Evolutionary conservation across 139 green algal species (phyloP).

Genomic region (Chlorella sorokiniana): DNA sequence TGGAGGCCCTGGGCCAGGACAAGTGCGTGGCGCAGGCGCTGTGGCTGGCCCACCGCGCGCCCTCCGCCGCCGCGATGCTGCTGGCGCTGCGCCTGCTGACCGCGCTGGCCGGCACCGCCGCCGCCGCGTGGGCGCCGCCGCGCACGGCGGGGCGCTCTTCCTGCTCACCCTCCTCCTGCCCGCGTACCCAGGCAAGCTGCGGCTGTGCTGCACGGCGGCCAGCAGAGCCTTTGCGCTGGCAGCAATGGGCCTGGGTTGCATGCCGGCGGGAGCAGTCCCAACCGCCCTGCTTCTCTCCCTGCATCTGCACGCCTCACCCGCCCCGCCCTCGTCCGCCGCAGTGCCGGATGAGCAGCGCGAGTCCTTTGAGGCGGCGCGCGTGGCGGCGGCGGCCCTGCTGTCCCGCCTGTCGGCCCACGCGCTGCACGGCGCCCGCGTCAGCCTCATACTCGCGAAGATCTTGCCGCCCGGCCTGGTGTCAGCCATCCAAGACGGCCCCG

Average conservation of each 20-base stretch:
- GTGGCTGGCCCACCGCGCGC: slow-evolving; percentile 69
- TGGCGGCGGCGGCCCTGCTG: slow-evolving; percentile 70
- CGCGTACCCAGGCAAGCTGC: slow-evolving; percentile 2
- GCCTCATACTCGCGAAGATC: slow-evolving; percentile 47
- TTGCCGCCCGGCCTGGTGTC: slow-evolving; percentile 83
- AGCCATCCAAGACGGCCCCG: slow-evolving; percentile 58
- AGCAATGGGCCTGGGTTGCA: not conserved
- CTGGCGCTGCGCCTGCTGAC: slow-evolving; percentile 70
- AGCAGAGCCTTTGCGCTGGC: too few relatives aligned
- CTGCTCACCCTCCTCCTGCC: slow-evolving; percentile 79
- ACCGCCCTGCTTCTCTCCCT: not conserved
- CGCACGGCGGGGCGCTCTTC: slow-evolving; percentile 75
- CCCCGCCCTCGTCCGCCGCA: not conserved
- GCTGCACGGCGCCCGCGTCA: slow-evolving; percentile 71
- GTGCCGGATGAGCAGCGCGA: slow-evolving; percentile 3
- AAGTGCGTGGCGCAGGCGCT: slow-evolving; percentile 48
- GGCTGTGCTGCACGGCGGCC: not conserved
- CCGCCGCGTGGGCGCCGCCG: slow-evolving; percentile 57
- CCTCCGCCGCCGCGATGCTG: slow-evolving; percentile 43
- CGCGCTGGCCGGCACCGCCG: slow-evolving; percentile 45
- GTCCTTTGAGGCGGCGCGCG: slow-evolving; percentile 35
- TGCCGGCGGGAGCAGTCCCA: not conserved
- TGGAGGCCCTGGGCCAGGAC: slow-evolving; percentile 69
- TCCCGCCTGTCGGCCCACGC: slow-evolving; percentile 60
- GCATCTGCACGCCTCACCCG: not conserved